Percentiles rank a stretch among this genome's conserved stretches.
These are phyloP conservation scores for Daedaleopsis sinensis DNA, from an alignment of 768 basidiomycete species.

Conservation along the genomic window DNA sequence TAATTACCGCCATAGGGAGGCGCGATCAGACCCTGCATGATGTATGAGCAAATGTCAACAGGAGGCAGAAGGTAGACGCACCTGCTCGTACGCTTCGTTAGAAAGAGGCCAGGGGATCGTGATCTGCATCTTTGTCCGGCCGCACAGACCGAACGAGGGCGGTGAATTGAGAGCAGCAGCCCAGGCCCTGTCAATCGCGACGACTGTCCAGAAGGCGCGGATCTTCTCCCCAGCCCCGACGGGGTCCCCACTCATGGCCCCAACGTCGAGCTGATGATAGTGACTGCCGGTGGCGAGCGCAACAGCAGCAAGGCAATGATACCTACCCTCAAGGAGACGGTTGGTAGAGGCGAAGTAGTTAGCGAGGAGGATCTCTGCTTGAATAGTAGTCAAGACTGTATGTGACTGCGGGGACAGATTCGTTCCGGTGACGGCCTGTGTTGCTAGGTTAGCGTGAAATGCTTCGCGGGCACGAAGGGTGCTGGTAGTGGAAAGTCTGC, in stretches of 20 bases:
- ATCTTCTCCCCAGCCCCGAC: slow-evolving; percentile 29
- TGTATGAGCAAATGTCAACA: not conserved
- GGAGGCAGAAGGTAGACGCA: not conserved
- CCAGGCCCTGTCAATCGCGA: slow-evolving; percentile 29
- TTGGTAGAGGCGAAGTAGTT: slow-evolving; percentile 33
- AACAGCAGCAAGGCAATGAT: slow-evolving; percentile 34
- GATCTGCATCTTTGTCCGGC: slow-evolving; percentile 11
- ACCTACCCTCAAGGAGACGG: slow-evolving; percentile 33
- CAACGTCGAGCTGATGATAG: slow-evolving; percentile 29
- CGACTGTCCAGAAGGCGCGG: slow-evolving; percentile 32
- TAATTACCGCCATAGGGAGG: slow-evolving; percentile 3
- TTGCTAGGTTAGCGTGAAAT: slow-evolving; percentile 4
- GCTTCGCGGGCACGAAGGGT: slow-evolving; percentile 33
- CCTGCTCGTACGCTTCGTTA: slow-evolving; percentile 27
- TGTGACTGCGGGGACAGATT: slow-evolving; percentile 6
- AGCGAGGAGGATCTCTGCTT: slow-evolving; percentile 37
- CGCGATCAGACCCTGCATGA: slow-evolving; percentile 10
- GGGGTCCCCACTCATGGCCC: slow-evolving; percentile 15
- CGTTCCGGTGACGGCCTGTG: slow-evolving; percentile 7
- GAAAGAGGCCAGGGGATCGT: slow-evolving; percentile 32
- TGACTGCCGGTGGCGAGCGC: slow-evolving; percentile 33
- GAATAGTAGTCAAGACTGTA: slow-evolving; percentile 38
- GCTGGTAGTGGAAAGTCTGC: slow-evolving; percentile 28
- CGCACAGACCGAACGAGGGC: slow-evolving; percentile 18
- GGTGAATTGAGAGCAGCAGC: slow-evolving; percentile 23